Percentiles rank a stretch among this genome's conserved stretches.
phyloP scores from a whole-genome alignment of 1,284 basidiomycete genomes.

The Puccinia novopanici region DNA sequence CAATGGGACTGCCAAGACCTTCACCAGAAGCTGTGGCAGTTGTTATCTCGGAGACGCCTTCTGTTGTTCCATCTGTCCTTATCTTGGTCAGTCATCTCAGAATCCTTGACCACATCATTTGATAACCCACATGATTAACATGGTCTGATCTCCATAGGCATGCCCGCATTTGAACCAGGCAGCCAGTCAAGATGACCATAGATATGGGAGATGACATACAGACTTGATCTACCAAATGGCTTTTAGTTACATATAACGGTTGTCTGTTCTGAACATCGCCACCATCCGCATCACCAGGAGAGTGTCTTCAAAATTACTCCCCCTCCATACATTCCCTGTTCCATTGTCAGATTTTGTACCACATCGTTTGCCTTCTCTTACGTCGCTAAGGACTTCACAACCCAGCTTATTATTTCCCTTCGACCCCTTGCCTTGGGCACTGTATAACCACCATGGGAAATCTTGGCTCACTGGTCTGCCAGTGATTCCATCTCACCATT shows the following conservation, averaged over 20 bases:
- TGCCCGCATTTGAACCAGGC: constrained; percentile 96
- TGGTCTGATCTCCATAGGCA: constrained; percentile 62
- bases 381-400: too few species aligned
- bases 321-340: too few species aligned
- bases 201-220: constrained; percentile 79
- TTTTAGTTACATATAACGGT: constrained; percentile 39
- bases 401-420: too few species aligned
- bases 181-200: constrained; percentile 75
- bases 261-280: not conserved
- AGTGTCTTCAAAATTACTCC: not conserved
- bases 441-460: too few species aligned
- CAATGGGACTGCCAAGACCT: constrained; percentile 73
- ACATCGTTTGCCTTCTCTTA: too few species aligned
- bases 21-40: constrained; percentile 93
- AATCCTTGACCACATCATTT: constrained; percentile 45
- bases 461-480: too few species aligned
- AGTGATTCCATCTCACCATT: too few species aligned
- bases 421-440: too few species aligned
- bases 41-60: constrained; percentile 98
- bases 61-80: constrained; percentile 91
- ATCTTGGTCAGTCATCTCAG: constrained; percentile 71
- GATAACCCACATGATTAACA: not conserved
- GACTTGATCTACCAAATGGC: constrained; percentile 16
- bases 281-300: not conserved
- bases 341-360: too few species aligned